Evolutionary conservation across 768 basidiomycete species (phyloP), one percentile per base, ranked within the genome.

Genomic region (Pisolithus marmoratus): DNA sequence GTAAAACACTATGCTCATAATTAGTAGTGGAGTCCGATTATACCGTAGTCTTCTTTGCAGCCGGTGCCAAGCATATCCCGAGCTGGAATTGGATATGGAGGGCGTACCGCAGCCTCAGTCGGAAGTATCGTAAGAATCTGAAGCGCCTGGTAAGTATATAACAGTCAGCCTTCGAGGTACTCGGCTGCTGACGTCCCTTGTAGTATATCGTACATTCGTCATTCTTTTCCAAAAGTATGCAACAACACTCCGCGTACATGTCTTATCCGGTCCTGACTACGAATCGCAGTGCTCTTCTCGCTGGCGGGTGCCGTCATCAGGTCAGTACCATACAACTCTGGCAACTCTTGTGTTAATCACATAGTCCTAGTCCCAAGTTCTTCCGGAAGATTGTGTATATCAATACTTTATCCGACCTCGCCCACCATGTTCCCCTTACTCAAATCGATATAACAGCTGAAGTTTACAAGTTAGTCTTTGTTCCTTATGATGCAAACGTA

Each of bases 71-170:
- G 54, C 74, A 91, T 68, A 78, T 82, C 2, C 91, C 91, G 5
- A 78, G 79, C 23, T 92, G 89, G 89, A 88, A 84, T 57, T 94
- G 91, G 91, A 79, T 94, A 9, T 93, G 90, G 90, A 91, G 88
- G 61, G 87, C 89, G 1, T 92, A 92, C 65, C 77, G 89, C 22
- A 85, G 85, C 60, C 71, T 87, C 42, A 89, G 77, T 63, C 75
- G 87, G 49, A 91, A 90, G 66, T 94, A 91, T 62, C 79, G 91
- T 49, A 94, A 94, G 73, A 90, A 94, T 62, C 67, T 94, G 52
- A 93, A 93, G 67, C 81, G 82, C 62, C 63, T 94, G 68, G 90
- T 87, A 54, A 50, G 85, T 67, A 12, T 48, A 29, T 31, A 8
- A 36, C 8, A n/a, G n/a, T n/a, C 29, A 5, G 0, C 29, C 11